phyloP scores from a whole-genome alignment of 345 rosid genomes.

The Lepidium aucheri region DNA sequence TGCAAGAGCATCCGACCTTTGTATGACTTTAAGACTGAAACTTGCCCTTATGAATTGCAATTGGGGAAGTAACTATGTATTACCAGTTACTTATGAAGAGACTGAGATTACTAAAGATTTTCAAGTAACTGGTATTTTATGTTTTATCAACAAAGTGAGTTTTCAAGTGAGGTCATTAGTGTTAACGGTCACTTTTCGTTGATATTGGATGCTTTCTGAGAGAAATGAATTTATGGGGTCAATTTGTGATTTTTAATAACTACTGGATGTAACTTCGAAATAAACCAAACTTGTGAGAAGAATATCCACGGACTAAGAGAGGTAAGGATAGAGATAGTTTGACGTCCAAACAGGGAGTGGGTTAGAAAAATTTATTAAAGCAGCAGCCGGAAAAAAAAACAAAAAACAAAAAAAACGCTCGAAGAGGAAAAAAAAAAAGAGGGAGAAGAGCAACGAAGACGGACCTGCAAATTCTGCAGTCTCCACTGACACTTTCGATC shows the following conservation, averaged over 20 bases:
- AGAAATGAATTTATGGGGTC: not conserved
- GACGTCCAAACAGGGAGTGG: conserved; percentile 17
- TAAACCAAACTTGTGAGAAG: conserved; percentile 5
- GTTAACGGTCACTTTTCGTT: too few species aligned
- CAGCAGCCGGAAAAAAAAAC: conserved; percentile 23
- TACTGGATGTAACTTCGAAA: not conserved
- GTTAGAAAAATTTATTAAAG: conserved; percentile 21
- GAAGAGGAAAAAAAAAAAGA: not conserved
- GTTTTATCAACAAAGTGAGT: not conserved
- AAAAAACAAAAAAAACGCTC: conserved; percentile 11
- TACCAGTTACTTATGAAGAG: too few species aligned
- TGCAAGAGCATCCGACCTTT: not conserved
- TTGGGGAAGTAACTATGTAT: too few species aligned
- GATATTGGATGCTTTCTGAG: not conserved
- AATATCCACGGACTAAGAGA: not conserved
- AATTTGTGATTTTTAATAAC: not conserved
- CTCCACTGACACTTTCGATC: conserved; percentile 29
- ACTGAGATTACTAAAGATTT: too few species aligned
- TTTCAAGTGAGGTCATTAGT: not conserved
- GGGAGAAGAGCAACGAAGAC: conserved; percentile 27
- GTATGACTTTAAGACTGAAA: too few species aligned
- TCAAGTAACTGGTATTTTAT: not conserved
- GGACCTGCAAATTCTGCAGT: conserved; percentile 30
- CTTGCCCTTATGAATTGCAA: too few species aligned
- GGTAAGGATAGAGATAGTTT: not conserved